Evolutionary conservation across 2,329 filamentous ascomycete species (phyloP), one percentile per base, ranked within the genome.

Genomic region (Colletotrichum cereale): DNA sequence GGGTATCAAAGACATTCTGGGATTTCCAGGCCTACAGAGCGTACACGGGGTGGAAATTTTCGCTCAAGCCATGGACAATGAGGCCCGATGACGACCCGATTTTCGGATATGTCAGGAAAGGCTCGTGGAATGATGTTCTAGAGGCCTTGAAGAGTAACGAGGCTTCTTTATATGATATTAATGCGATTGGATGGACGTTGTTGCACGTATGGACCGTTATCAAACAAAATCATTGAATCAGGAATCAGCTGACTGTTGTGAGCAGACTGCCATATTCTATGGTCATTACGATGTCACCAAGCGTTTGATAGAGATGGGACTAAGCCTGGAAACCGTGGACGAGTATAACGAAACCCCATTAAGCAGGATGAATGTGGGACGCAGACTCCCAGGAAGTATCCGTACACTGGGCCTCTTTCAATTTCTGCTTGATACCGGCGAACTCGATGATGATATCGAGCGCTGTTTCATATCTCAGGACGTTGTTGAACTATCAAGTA

Each of bases 21-120:
- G 66, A 72, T 5, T 18, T 72, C 2, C 61, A 70, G 24, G 26
- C 48, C 0, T 21, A 56, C 3, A 53, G 40, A 16, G 55, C 56
- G 0, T 10, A 16, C 4, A n/a, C 48, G 0, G 70, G 70, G 0
- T 72, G 66, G 60, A 53, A 69, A 8, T 5, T 42, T 3, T 62
- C 14, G 18, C 56, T 72, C 2, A 34, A 40, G 52, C 26, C 42
- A 2, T 72, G 62, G 60, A 57, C 36, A 14, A n/a, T 31, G 2
- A 40, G 61, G 2, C 26, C n/a, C 0, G 0, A 1, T 2, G 6
- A 6, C 5, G 10, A 52, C 2, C 21, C 21, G 1, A 62, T 62
- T 3, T 67, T 67, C 21, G 0, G 0, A 0, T 40, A 16, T 3
- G 18, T 24, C 0, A 0, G 0, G 4, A 0, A 1, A 0, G 40